Base-by-base conservation (phyloP, 768 basidiomycete genomes). In the Trametes maxima region DNA sequence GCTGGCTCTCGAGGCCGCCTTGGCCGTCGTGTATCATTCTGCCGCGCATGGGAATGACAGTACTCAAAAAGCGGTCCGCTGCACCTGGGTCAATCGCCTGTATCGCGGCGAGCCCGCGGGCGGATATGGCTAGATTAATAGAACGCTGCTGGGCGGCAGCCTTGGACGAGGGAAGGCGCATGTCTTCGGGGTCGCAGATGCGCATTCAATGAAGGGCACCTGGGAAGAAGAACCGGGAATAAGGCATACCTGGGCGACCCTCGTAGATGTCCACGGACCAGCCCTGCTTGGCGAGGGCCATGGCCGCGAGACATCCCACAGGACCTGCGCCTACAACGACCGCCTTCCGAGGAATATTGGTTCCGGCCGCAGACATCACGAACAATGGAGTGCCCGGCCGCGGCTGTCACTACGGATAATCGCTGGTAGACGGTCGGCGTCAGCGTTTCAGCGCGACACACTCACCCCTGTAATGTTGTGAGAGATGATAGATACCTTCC, bases 111-210 rank as follows among this genome's bases (percentile, higher is more conserved):
- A 98, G 88, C 65, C 95, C 96, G 45, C 96, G 87, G 59, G 94
- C 87, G 19, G 95, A 98, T 60, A 98, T 93, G 25, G 95, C 95
- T 56, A 98, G 81, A 77, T 98, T 98, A 76, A 98, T 97, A 58
- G 95, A 97, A 59, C 96, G 85, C 71, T 92, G 90, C 69, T 86
- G 84, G 28, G 82, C 76, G 56, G 77, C 80, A 46, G 80, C 80
- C 73, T 84, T 88, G 50, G 89, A 88, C 33, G 86, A 83, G 33
- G 87, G 82, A 53, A 90, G 80, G 46, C 92, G 87, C 67, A 90
- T 79, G 78, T 94, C 92, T 94, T 51, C 48, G 54, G 17, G 47
- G 47, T 13, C 25, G 47, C 63, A 37, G 59, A 59, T 50, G 47
- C 51, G 49, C 33, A 57, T 65, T 64, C 42, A 65, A 65, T 60